Conservation (phyloP, 2,329 filamentous ascomycete genomes). For the Beauveria rudraprayagi region DNA sequence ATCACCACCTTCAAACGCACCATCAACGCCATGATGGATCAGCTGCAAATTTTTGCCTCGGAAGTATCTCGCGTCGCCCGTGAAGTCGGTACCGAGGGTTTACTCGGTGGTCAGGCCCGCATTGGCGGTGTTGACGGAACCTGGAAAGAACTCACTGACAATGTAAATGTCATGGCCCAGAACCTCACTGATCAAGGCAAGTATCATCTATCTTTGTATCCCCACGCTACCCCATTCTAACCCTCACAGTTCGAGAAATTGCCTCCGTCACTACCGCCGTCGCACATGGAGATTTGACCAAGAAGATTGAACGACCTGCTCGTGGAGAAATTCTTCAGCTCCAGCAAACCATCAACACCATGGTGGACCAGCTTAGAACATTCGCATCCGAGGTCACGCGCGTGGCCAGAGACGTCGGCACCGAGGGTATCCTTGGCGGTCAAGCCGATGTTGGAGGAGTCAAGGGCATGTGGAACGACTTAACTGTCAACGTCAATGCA, state of each 20-base stretch:
- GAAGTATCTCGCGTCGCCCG: slow-evolving; percentile 91
- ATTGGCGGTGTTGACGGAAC: slow-evolving; percentile 93
- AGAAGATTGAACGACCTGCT: slow-evolving; percentile 75
- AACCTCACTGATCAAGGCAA: slow-evolving; percentile 69
- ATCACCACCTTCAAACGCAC: slow-evolving; percentile 97
- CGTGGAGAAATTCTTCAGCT: slow-evolving; percentile 76
- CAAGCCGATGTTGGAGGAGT: slow-evolving; percentile 79
- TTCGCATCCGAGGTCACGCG: slow-evolving; percentile 80
- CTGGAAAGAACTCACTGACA: slow-evolving; percentile 93
- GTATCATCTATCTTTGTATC: slow-evolving; percentile 8
- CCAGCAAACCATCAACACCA: slow-evolving; percentile 82
- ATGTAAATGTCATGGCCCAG: slow-evolving; percentile 78
- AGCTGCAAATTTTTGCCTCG: slow-evolving; percentile 91
- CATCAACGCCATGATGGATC: slow-evolving; percentile 99
- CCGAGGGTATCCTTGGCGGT: slow-evolving; percentile 73
- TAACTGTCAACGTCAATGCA: slow-evolving; percentile 79
- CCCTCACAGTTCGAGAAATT: slow-evolving; percentile 65
- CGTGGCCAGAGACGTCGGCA: slow-evolving; percentile 76
- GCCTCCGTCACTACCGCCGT: slow-evolving; percentile 78
- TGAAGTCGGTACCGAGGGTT: slow-evolving; percentile 92
- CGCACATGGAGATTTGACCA: slow-evolving; percentile 72
- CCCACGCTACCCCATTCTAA: background rate
- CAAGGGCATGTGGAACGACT: slow-evolving; percentile 81
- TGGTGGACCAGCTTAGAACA: slow-evolving; percentile 77
- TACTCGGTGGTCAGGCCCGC: slow-evolving; percentile 86